Conservation (phyloP, 768 basidiomycete genomes). For the Naganishia antarctica region DNA sequence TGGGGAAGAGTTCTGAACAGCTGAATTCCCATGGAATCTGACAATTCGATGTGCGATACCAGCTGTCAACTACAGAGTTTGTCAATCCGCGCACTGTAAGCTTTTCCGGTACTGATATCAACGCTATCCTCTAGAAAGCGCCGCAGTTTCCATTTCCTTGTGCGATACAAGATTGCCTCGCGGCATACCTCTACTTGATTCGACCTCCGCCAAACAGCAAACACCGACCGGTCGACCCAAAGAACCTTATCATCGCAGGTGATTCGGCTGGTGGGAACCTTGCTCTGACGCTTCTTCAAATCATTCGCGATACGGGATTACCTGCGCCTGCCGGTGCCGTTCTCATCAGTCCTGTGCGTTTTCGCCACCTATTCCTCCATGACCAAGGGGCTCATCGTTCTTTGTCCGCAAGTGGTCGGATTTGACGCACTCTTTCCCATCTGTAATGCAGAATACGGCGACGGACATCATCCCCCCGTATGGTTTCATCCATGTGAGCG, state of each 20-base stretch:
- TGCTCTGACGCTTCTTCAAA: conserved; percentile 72
- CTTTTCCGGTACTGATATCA: background rate
- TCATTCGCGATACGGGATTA: conserved; percentile 73
- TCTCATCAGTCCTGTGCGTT: conserved; percentile 85
- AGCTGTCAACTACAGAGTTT: conserved; percentile 52
- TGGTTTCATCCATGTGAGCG: conserved; percentile 49
- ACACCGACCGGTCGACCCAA: conserved; percentile 74
- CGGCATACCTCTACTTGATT: conserved; percentile 86
- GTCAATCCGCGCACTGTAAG: conserved; percentile 51
- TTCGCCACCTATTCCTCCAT: too few relatives aligned
- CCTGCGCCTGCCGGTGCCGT: conserved; percentile 82
- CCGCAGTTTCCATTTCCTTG: conserved; percentile 94
- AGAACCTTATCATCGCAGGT: conserved; percentile 76
- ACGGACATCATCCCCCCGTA: conserved; percentile 57
- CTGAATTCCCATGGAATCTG: background rate
- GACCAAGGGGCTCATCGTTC: too few relatives aligned
- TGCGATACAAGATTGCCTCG: conserved; percentile 78
- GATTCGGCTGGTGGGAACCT: conserved; percentile 92
- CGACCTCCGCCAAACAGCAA: conserved; percentile 72
- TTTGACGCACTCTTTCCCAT: conserved; percentile 92
- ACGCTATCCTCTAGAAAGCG: conserved; percentile 50
- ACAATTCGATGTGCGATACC: conserved; percentile 14
- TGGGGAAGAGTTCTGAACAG: conserved; percentile 49
- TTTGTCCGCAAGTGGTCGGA: too few relatives aligned
- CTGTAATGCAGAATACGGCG: conserved; percentile 73